phyloP scores from a whole-genome alignment of 225 moss, liverwort and hornwort genomes.

The Polytrichum formosum region DNA sequence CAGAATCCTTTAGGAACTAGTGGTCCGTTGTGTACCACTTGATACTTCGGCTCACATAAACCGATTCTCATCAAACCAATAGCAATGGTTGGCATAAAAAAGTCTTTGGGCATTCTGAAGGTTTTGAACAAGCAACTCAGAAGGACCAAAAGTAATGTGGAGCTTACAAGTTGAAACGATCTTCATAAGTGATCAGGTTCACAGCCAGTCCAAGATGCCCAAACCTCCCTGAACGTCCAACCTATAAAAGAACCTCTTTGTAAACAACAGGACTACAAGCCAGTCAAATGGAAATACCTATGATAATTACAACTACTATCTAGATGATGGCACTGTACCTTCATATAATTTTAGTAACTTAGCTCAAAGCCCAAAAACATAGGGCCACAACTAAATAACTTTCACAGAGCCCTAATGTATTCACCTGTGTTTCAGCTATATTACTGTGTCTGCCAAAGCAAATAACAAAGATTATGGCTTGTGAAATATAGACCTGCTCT shows the following conservation, averaged over 20 bases:
- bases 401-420: no score
- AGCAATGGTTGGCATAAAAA: no score
- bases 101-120: no score
- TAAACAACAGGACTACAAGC: neutral
- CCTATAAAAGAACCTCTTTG: constrained; percentile 15
- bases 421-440: no score
- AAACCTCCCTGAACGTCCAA: constrained; percentile 64
- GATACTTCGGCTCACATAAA: no score
- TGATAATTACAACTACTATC: neutral
- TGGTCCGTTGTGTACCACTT: no score
- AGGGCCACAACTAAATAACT: neutral
- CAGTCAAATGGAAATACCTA: neutral
- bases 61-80: no score
- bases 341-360: neutral
- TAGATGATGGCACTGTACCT: neutral
- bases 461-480: no score
- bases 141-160: neutral
- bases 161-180: constrained; percentile 60
- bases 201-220: constrained; percentile 64
- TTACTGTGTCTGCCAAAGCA: no score
- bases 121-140: no score
- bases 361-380: neutral
- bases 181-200: constrained; percentile 65
- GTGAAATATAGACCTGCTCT: no score
- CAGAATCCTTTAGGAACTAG: no score